Conservation (phyloP, 2,329 filamentous ascomycete species). For the Neofusicoccum parvum region DNA sequence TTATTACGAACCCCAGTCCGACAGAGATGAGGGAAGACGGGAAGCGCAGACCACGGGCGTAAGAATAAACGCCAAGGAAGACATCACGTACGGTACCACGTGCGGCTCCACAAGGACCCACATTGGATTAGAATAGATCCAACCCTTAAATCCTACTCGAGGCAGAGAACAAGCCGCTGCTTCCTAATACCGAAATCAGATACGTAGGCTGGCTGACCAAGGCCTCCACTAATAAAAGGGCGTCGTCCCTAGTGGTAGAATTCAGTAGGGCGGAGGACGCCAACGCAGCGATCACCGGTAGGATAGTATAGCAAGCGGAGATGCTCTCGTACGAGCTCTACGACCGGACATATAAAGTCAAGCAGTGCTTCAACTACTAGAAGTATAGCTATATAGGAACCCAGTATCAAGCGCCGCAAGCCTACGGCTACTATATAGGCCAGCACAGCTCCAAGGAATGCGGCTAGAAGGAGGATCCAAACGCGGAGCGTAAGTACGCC, state of each 20-base stretch:
- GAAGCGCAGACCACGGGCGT: too few species aligned
- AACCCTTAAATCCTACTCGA: too few species aligned
- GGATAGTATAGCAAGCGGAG: slow-evolving; percentile 7
- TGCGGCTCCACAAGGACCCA: too few species aligned
- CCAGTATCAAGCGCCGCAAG: slow-evolving; percentile 27
- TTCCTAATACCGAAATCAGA: not conserved
- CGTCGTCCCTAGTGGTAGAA: not conserved
- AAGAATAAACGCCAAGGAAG: too few species aligned
- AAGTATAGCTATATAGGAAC: slow-evolving; percentile 28
- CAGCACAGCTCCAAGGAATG: slow-evolving; percentile 23
- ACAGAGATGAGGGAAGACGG: too few species aligned
- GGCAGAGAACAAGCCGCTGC: too few species aligned
- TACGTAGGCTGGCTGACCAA: not conserved
- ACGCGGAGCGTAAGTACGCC: slow-evolving; percentile 24
- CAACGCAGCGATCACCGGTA: not conserved
- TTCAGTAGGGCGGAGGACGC: slow-evolving; percentile 2
- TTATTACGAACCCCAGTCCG: too few species aligned
- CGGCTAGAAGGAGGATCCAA: slow-evolving; percentile 21
- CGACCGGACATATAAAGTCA: slow-evolving; percentile 14
- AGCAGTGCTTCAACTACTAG: slow-evolving; percentile 28
- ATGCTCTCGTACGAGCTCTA: slow-evolving; percentile 11
- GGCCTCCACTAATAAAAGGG: not conserved
- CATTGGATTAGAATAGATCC: too few species aligned
- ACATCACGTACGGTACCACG: too few species aligned
- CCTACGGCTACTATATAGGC: slow-evolving; percentile 25